Base-by-base conservation (phyloP, 1,139 yeast genomes). In the Martiniozyma asiatica region DNA sequence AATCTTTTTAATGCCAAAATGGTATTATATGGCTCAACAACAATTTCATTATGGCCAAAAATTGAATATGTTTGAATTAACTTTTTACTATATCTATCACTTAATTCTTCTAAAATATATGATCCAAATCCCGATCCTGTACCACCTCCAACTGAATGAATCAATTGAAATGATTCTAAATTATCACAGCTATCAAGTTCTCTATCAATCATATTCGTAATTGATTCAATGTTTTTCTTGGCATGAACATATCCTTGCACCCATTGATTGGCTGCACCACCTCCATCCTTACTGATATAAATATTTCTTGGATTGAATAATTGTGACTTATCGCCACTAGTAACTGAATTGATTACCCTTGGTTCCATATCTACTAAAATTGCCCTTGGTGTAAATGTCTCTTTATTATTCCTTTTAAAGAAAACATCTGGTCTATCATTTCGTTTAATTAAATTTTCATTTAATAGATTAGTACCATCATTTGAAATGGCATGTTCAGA, bases 61-160 rank as follows among this genome's bases (percentile, higher is more conserved):
- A 89, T 78, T 31, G 89, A 80, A 44, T 80, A 81, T 0, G 98
- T 85, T 34, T 81, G 82, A 11, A 82, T 63, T 29, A 89, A 56
- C 49, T 85, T 87, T 51, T 87, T 87, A 33, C 79, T 75, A 48
- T 75, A 87, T 35, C 89, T 60, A 50, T 92, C 98, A 33, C 74
- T 72, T 36, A 92, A 56, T 16, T 74, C 61, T 51, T 89, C 97
- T 29, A 89, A 56, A 27, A 89, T 46, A 38, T 69, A 69, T 0
- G 95, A 82, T 0, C 98, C 98, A 26, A 85, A 72, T 6, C 98
- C 98, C 0, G 95, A 80, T 0, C 98, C 98, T 0, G 98, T 89
- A 22, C 98, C 98, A 16, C 98, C 98, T 0, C 96, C 97, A n/a
- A 92, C 94, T 11, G 96, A 82, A 53, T 89, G 98, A 35, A 87